A percentile compares a stretch with the other conserved stretches of the same genome.
Evolutionary conservation across 208 protist genomes (phyloP).

Genomic region (Naegleria fowleri): DNA sequence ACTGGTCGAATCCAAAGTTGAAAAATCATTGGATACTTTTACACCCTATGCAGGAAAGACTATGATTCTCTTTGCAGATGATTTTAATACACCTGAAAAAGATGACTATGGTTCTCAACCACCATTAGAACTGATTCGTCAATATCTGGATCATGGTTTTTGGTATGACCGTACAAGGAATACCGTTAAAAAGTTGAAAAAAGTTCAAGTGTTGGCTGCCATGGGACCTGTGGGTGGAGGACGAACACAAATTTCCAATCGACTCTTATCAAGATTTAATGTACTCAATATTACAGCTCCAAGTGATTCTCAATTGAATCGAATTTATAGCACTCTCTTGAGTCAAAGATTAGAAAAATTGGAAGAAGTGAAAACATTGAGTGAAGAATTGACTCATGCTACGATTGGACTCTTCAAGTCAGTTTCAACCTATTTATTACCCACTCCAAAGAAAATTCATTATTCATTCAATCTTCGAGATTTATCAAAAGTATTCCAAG

Average conservation of each 20-base stretch:
- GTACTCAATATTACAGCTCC: constrained; percentile 93
- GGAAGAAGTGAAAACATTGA: constrained; percentile 76
- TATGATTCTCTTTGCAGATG: constrained; percentile 93
- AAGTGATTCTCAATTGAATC: constrained; percentile 68
- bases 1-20: constrained; percentile 89
- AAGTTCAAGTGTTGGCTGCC: constrained; percentile 91
- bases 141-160: constrained; percentile 93
- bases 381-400: constrained; percentile 79
- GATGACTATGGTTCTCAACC: constrained; percentile 94
- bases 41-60: constrained; percentile 79
- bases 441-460: constrained; percentile 94
- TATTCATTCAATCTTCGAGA: constrained; percentile 97
- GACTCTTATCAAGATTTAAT: constrained; percentile 87
- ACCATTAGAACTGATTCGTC: constrained; percentile 90
- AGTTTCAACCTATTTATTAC: constrained; percentile 78
- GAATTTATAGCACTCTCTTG: constrained; percentile 93
- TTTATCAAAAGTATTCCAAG: constrained; percentile 94
- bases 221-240: constrained; percentile 88
- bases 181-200: constrained; percentile 79
- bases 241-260: constrained; percentile 79
- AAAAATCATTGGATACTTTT: constrained; percentile 91
- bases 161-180: constrained; percentile 94
- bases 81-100: constrained; percentile 96
- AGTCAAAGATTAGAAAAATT: constrained; percentile 79
- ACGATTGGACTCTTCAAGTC: constrained; percentile 89